Conservation (phyloP, 1,284 basidiomycete species). For the Irpex sp. region DNA sequence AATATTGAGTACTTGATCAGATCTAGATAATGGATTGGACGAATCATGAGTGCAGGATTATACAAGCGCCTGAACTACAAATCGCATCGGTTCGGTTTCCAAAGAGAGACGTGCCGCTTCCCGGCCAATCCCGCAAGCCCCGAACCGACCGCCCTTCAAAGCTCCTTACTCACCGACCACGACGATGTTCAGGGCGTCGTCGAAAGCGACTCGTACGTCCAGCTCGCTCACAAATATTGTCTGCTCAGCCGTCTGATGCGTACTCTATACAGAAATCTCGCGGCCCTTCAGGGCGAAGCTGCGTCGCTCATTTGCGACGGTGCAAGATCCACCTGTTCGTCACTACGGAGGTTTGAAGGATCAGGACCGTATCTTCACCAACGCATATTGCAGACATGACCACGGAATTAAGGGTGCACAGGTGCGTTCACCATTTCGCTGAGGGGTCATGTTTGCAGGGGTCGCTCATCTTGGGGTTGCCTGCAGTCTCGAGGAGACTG, state of each 20-base stretch:
- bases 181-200: conserved; percentile 32
- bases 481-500: conserved; percentile 88
- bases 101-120: background rate
- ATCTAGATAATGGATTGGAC: background rate
- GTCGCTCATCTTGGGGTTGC: background rate
- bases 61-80: background rate
- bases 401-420: conserved; percentile 87
- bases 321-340: conserved; percentile 77
- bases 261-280: conserved; percentile 28
- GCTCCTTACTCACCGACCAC: conserved; percentile 8
- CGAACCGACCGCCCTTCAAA: background rate
- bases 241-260: background rate
- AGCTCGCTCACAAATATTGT: background rate
- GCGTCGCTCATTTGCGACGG: conserved; percentile 66
- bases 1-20: too few species aligned
- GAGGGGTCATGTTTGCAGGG: background rate
- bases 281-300: conserved; percentile 37
- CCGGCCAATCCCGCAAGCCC: conserved; percentile 2
- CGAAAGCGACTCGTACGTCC: conserved; percentile 25
- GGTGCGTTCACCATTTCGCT: conserved; percentile 40
- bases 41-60: background rate
- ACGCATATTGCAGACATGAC: conserved; percentile 82
- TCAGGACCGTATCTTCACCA: conserved; percentile 92
- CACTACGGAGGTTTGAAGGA: conserved; percentile 90
- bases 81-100: background rate